Percentiles rank a stretch among this genome's conserved stretches.
Conservation (phyloP, 768 basidiomycete genomes). For the Tricholoma sp. region DNA sequence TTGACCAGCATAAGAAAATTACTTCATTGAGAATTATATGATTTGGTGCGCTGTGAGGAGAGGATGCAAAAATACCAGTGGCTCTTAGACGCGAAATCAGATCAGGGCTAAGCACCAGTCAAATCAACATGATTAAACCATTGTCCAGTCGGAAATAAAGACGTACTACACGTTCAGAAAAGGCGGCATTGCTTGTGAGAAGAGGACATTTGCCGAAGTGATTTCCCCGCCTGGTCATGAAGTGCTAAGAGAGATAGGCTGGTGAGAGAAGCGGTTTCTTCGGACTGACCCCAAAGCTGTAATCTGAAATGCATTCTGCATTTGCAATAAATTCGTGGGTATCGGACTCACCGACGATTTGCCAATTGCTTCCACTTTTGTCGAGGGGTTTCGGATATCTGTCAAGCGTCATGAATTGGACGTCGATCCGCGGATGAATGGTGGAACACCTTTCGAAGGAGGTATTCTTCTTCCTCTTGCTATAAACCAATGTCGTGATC, state of each 20-base stretch:
- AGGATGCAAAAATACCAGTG: constrained; percentile 57
- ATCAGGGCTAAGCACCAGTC: constrained; percentile 54
- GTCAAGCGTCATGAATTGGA: constrained; percentile 3
- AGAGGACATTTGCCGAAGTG: constrained; percentile 58
- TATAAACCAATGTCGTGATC: constrained; percentile 15
- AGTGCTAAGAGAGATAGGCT: constrained; percentile 3
- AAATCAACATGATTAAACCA: constrained; percentile 3
- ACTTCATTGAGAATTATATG: constrained; percentile 90
- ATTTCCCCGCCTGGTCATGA: constrained; percentile 62
- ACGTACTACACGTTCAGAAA: constrained; percentile 68
- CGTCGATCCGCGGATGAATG: constrained; percentile 10
- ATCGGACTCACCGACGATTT: constrained; percentile 55
- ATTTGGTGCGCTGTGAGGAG: constrained; percentile 70
- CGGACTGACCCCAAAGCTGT: constrained; percentile 63
- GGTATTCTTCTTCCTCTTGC: constrained; percentile 68
- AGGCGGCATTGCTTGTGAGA: constrained; percentile 64
- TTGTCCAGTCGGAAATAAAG: neutral
- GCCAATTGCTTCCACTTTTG: constrained; percentile 76
- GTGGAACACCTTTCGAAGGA: constrained; percentile 65
- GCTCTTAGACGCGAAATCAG: constrained; percentile 63
- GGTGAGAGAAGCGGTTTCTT: neutral
- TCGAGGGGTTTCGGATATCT: constrained; percentile 79
- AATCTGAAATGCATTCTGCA: constrained; percentile 36
- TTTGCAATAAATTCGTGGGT: neutral
- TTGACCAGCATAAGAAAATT: constrained; percentile 9